phyloP scores from a whole-genome alignment of 2,329 filamentous ascomycete genomes.

The Endoconidiophora polonica region DNA sequence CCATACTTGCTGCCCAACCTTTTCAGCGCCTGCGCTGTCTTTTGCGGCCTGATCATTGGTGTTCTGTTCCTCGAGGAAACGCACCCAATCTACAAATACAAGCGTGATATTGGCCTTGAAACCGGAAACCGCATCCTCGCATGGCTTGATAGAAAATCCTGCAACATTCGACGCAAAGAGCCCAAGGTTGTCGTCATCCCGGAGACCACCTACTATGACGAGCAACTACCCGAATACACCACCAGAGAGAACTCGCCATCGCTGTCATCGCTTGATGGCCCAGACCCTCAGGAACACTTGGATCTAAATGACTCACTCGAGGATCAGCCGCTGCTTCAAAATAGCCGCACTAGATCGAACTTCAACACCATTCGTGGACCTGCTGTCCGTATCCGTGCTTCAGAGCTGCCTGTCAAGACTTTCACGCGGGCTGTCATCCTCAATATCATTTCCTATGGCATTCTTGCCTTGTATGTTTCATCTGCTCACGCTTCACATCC shows the following conservation, averaged over 20 bases:
- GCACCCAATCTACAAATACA: conserved; percentile 63
- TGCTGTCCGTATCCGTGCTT: conserved; percentile 13
- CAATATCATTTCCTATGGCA: conserved; percentile 79
- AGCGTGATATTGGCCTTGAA: conserved; percentile 60
- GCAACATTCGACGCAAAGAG: background rate
- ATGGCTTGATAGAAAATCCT: conserved; percentile 19
- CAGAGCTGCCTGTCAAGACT: conserved; percentile 28
- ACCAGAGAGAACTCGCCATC: conserved; percentile 40
- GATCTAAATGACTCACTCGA: conserved; percentile 19
- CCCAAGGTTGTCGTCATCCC: background rate
- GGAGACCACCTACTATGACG: conserved; percentile 27
- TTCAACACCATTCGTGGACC: background rate
- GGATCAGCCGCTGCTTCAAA: conserved; percentile 5
- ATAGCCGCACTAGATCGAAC: background rate
- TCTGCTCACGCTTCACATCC: background rate
- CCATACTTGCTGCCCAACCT: conserved; percentile 86
- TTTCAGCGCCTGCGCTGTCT: conserved; percentile 67
- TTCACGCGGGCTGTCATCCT: conserved; percentile 76
- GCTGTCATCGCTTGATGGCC: conserved; percentile 21
- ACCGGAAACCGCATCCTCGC: conserved; percentile 53
- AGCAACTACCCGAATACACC: conserved; percentile 52
- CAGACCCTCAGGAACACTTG: conserved; percentile 21
- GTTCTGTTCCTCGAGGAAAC: conserved; percentile 88
- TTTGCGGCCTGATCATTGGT: conserved; percentile 60
- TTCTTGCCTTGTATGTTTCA: conserved; percentile 78